A percentile compares a stretch with the other conserved stretches of the same genome.
phyloP scores from a whole-genome alignment of 192 early-diverging fungal species.

The Obelidium mucronatum region DNA sequence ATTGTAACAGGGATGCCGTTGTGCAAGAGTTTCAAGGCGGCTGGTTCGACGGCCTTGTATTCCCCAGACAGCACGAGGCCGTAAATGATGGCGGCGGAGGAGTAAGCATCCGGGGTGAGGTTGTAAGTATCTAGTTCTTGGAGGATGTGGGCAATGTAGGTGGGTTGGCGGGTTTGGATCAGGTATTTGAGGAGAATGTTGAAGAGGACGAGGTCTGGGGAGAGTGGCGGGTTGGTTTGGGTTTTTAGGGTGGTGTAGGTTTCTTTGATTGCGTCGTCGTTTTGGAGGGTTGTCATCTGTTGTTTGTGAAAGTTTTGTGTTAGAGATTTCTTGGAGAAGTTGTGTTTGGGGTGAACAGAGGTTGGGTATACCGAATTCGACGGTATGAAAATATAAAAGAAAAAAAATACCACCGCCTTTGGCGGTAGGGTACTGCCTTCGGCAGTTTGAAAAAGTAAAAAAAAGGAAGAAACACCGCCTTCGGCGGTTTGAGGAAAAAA shows the following conservation, averaged over 20 bases:
- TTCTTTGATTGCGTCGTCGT: not conserved
- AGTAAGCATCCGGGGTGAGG: constrained; percentile 5
- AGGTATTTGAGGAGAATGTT: constrained; percentile 8
- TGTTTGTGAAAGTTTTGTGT: too few species aligned
- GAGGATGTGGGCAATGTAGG: not conserved
- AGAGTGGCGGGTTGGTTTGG: not conserved
- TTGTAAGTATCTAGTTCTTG: not conserved
- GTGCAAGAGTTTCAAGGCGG: not conserved
- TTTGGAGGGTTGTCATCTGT: not conserved
- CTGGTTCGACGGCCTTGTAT: not conserved
- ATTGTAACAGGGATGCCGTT: not conserved
- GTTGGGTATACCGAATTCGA: too few species aligned
- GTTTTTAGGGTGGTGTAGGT: not conserved
- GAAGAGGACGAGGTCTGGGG: constrained; percentile 20
- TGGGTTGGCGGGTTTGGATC: not conserved
- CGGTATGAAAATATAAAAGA: too few species aligned
- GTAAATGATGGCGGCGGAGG: constrained; percentile 1
- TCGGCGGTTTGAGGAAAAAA: too few species aligned
- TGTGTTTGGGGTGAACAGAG: too few species aligned
- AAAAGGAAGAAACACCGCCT: too few species aligned
- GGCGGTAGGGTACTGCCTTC: too few species aligned
- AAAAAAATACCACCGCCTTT: too few species aligned
- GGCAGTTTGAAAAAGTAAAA: too few species aligned
- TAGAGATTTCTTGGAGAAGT: too few species aligned
- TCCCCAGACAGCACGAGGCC: not conserved